These are phyloP conservation scores for Forsythia viridissima DNA, from an alignment of 257 asterid genomes.

Conservation along the genomic window DNA sequence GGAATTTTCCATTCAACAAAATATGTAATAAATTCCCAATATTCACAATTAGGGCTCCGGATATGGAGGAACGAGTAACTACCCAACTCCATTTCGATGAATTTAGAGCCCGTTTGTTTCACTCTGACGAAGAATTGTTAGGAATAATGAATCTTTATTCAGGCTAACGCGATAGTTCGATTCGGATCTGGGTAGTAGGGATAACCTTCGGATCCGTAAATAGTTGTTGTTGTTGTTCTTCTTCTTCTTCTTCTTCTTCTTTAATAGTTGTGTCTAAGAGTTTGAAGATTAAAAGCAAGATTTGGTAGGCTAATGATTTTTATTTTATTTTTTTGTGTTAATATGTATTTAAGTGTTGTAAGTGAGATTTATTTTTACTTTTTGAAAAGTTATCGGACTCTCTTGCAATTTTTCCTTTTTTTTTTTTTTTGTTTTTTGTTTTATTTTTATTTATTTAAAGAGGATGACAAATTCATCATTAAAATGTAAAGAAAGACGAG, in stretches of 20 bases:
- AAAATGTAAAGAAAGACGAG: too few relatives aligned
- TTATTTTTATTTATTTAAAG: too few relatives aligned
- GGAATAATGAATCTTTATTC: conserved; percentile 60
- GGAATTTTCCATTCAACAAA: conserved; percentile 49
- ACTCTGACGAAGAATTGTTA: conserved; percentile 40
- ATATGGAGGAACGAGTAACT: conserved; percentile 47
- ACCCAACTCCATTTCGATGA: conserved; percentile 45
- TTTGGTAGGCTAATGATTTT: conserved; percentile 39
- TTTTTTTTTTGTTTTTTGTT: too few relatives aligned
- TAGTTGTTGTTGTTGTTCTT: conserved; percentile 3
- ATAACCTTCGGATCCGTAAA: conserved; percentile 35
- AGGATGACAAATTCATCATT: too few relatives aligned
- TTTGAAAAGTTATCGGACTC: too few relatives aligned
- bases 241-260: conserved; percentile 31
- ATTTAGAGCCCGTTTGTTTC: conserved; percentile 64
- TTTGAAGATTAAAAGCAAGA: conserved; percentile 44
- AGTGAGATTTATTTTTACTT: too few relatives aligned
- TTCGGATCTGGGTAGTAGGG: conserved; percentile 78
- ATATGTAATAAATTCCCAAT: conserved; percentile 54
- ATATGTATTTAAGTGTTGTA: neutral
- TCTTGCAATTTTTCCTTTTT: too few relatives aligned
- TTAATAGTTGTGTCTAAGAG: conserved; percentile 34
- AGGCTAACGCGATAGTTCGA: conserved; percentile 76
- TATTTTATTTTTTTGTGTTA: conserved; percentile 61
- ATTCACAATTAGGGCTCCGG: conserved; percentile 36